Evolutionary conservation across 106 monocot genomes (phyloP).

Genomic region (Chionographis japonica): DNA sequence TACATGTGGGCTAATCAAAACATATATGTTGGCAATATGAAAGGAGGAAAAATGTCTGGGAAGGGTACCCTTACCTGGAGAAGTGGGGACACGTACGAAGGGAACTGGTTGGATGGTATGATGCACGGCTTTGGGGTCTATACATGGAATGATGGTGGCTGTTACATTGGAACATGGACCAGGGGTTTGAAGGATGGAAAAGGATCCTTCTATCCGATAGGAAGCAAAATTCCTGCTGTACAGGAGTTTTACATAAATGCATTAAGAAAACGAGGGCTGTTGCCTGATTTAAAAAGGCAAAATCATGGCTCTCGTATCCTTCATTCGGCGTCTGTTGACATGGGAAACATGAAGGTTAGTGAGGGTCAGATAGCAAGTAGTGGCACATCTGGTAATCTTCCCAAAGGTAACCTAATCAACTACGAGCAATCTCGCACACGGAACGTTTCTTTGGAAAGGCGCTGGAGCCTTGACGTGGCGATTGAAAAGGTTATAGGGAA

Average conservation of each 20-base stretch:
- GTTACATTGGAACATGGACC: conserved; percentile 94
- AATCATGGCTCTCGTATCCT: conserved; percentile 71
- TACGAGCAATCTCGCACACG: conserved; percentile 39
- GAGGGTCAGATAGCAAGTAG: conserved; percentile 26
- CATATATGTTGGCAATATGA: conserved; percentile 78
- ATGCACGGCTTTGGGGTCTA: conserved; percentile 96
- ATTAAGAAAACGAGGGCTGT: conserved; percentile 68
- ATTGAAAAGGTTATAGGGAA: conserved; percentile 85
- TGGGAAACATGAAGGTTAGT: conserved; percentile 63
- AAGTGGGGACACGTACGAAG: conserved; percentile 88
- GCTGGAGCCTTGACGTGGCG: conserved; percentile 97
- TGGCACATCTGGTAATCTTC: conserved; percentile 20
- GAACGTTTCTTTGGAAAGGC: conserved; percentile 79
- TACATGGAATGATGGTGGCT: conserved; percentile 81
- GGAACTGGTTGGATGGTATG: conserved; percentile 86
- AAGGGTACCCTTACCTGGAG: conserved; percentile 88
- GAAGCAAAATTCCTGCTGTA: conserved; percentile 62
- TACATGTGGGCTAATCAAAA: conserved; percentile 84
- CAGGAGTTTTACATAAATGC: conserved; percentile 75
- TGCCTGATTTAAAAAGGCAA: conserved; percentile 76
- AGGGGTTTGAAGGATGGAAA: conserved; percentile 96
- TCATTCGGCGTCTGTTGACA: conserved; percentile 80
- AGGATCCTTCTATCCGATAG: conserved; percentile 79
- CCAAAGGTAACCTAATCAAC: conserved; percentile 45
- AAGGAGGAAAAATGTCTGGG: conserved; percentile 78